Conservation (phyloP, 2,329 filamentous ascomycete genomes). For the Metarhizium rileyi region DNA sequence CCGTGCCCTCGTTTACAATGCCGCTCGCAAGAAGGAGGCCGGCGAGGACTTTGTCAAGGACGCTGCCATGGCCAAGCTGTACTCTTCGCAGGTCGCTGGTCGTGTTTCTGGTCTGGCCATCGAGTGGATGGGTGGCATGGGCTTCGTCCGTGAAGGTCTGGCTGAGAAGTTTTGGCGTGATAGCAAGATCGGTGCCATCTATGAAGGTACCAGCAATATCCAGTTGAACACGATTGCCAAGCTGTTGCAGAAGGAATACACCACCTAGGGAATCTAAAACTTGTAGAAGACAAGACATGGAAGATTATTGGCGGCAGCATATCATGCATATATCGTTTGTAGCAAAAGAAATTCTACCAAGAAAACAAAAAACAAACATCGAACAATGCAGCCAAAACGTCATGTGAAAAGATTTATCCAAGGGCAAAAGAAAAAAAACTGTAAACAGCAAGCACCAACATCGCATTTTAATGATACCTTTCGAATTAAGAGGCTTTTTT, state of each 20-base stretch:
- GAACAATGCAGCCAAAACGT: neutral
- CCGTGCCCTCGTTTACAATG: constrained; percentile 88
- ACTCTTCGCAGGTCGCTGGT: constrained; percentile 84
- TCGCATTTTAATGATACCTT: neutral
- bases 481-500: neutral
- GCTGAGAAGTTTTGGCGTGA: constrained; percentile 98
- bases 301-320: neutral
- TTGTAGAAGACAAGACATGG: neutral
- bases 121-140: constrained; percentile 99
- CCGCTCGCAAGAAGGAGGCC: constrained; percentile 94
- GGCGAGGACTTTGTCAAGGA: constrained; percentile 92
- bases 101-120: constrained; percentile 77
- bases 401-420: neutral
- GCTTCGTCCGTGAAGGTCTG: constrained; percentile 89
- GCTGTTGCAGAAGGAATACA: constrained; percentile 53
- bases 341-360: neutral
- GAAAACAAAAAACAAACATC: neutral
- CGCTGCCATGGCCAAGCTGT: constrained; percentile 97
- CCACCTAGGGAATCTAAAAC: constrained; percentile 18
- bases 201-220: constrained; percentile 81
- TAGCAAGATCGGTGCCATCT: constrained; percentile 97
- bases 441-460: neutral
- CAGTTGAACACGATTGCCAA: constrained; percentile 60
- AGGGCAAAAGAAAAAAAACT: neutral
- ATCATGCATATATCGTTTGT: neutral